Base-by-base conservation (phyloP, 2,329 filamentous ascomycete genomes). In the Metarhizium guizhouense region DNA sequence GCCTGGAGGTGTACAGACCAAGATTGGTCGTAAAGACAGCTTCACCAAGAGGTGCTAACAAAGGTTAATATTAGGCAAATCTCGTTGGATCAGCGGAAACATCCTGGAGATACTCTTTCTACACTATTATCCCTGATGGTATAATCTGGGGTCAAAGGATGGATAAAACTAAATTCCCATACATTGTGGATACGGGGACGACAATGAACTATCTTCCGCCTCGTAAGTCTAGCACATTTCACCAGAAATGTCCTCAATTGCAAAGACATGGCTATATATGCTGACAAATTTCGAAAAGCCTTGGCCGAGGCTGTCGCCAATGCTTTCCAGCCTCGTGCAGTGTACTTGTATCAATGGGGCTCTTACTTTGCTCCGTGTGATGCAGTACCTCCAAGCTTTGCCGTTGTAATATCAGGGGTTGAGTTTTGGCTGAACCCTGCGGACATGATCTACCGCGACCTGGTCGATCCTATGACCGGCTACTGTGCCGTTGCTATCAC, bases 121-220 rank as follows among this genome's bases (percentile, higher is more conserved):
- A 81, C 61, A 80, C 78, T 18, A 73, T 81, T 55, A 67, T 80
- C 51, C 74, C 75, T 0, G 76, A 78, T 55, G 78, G 76, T 3
- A 68, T 79, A 57, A 65, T 66, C 57, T 79, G 71, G 62, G 77
- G 71, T 29, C 66, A 69, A 45, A 73, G 68, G 4, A 72, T 67
- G 2, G 72, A 76, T 57, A 67, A 62, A 18, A 72, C 67, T 38
- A 76, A 72, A 61, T 75, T 74, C 54, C 76, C 76, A 4, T 78
- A 74, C 61, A 77, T 81, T 53, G 67, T 81, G 52, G 78, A 81
- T 64, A 79, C 74, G 16, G 76, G 76, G 36, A 80, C 78, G 2
- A 77, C 78, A 0, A 70, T 79, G 62, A 75, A 74, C 58, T 76
- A 78, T 58, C 64, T 81, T 1, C 78, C 78, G 11, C 72, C 73